phyloP scores from a whole-genome alignment of 2,329 filamentous ascomycete species.

The Orbilia brochopaga region DNA sequence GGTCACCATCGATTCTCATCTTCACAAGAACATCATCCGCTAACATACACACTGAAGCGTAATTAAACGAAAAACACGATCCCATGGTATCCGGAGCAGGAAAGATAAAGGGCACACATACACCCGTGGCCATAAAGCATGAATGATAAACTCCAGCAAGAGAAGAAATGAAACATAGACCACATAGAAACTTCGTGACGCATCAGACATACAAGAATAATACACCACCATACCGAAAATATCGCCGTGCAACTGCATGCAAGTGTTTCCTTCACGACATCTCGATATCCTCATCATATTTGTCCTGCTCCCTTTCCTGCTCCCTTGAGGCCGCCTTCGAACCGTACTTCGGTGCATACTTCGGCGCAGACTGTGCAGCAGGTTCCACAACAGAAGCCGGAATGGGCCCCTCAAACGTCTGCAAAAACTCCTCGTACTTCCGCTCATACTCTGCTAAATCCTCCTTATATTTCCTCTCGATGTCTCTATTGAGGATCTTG shows the following conservation, averaged over 20 bases:
- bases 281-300: no score
- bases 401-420: no score
- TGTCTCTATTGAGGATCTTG: slow-evolving; percentile 69
- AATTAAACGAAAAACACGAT: slow-evolving; percentile 12
- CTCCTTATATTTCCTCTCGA: slow-evolving; percentile 67
- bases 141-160: neutral
- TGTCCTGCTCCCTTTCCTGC: no score
- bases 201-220: no score
- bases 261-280: no score
- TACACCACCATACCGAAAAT: no score
- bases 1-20: neutral
- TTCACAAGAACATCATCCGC: slow-evolving; percentile 3
- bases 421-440: slow-evolving; percentile 65
- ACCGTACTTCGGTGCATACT: no score
- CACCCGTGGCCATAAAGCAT: neutral
- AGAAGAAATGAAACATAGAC: neutral
- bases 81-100: neutral
- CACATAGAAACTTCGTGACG: neutral
- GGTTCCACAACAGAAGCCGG: no score
- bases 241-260: no score
- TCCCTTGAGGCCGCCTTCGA: no score
- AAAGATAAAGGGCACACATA: neutral
- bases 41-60: slow-evolving; percentile 3
- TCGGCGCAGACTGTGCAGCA: no score
- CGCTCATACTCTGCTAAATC: slow-evolving; percentile 74